These are phyloP conservation scores for Lipomyces yamanashiensis DNA, from an alignment of 805 yeast genomes.

Conservation along the genomic window DNA sequence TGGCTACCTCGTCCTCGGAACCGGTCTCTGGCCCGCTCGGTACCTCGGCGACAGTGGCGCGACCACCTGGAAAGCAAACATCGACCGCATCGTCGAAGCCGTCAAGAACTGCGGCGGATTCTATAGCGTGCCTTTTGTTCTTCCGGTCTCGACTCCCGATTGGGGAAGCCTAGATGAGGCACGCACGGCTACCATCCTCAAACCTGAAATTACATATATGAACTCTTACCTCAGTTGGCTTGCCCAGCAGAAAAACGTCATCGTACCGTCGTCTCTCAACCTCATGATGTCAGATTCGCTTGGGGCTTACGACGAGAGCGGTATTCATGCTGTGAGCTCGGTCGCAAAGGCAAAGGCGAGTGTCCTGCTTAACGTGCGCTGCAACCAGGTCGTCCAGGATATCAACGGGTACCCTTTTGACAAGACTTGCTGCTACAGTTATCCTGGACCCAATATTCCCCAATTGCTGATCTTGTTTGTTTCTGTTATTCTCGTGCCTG, in stretches of 20 bases:
- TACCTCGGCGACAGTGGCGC: conserved; percentile 32
- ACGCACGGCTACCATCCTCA: conserved; percentile 30
- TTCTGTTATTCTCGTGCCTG: conserved; percentile 17
- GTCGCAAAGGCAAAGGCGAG: conserved; percentile 36
- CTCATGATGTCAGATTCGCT: conserved; percentile 28
- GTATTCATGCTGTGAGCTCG: conserved; percentile 32
- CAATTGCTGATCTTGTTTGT: conserved; percentile 23
- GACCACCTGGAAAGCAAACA: conserved; percentile 26
- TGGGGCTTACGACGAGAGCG: conserved; percentile 28
- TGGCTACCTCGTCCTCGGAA: conserved; percentile 25
- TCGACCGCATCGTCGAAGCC: conserved; percentile 22
- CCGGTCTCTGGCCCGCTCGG: conserved; percentile 37
- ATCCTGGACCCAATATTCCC: conserved; percentile 27
- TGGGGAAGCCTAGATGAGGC: conserved; percentile 30
- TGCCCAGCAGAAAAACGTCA: conserved; percentile 28
- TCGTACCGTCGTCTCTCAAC: conserved; percentile 35
- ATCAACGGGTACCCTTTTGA: conserved; percentile 34
- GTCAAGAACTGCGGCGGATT: conserved; percentile 13
- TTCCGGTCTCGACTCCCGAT: conserved; percentile 32
- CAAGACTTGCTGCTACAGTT: conserved; percentile 38
- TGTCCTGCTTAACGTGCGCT: conserved; percentile 36
- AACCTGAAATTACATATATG: conserved; percentile 31
- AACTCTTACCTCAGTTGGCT: conserved; percentile 32
- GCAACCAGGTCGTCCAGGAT: conserved; percentile 35
- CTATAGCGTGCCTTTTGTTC: conserved; percentile 25